A percentile compares a stretch with the other conserved stretches of the same genome.
Evolutionary conservation across 805 yeast species (phyloP).

Genomic region (Dipodascus geniculatus): DNA sequence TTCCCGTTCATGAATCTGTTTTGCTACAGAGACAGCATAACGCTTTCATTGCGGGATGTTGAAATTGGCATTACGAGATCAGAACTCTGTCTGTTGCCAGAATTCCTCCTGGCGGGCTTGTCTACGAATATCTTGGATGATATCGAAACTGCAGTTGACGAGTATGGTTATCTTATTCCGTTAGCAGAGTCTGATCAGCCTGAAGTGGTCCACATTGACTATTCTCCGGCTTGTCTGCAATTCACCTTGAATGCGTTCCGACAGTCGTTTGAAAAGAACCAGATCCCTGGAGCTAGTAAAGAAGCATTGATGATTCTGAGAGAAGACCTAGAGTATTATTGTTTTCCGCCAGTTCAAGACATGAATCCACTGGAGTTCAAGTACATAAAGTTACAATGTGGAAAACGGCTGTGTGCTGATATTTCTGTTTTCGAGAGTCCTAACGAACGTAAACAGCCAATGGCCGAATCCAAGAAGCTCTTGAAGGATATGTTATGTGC

Average conservation of each 20-base stretch:
- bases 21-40: background rate
- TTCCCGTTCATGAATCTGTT: background rate
- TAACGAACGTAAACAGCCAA: background rate
- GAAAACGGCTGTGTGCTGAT: constrained; percentile 47
- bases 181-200: background rate
- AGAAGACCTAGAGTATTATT: constrained; percentile 89
- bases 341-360: constrained; percentile 63
- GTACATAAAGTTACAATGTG: constrained; percentile 60
- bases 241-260: constrained; percentile 68
- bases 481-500: background rate
- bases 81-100: background rate
- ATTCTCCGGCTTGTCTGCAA: constrained; percentile 75
- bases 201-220: constrained; percentile 40
- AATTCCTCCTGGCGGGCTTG: background rate
- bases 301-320: constrained; percentile 87
- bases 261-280: constrained; percentile 45
- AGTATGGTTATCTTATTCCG: background rate
- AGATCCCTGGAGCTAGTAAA: constrained; percentile 30
- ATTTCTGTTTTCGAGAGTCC: constrained; percentile 39
- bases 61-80: background rate
- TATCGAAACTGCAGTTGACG: background rate
- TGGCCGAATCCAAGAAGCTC: background rate
- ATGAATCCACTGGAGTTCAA: constrained; percentile 48
- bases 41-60: background rate
- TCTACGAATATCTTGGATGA: background rate